Base-by-base conservation (phyloP, 163 green algal species). In the Chloromonas sp. region DNA sequence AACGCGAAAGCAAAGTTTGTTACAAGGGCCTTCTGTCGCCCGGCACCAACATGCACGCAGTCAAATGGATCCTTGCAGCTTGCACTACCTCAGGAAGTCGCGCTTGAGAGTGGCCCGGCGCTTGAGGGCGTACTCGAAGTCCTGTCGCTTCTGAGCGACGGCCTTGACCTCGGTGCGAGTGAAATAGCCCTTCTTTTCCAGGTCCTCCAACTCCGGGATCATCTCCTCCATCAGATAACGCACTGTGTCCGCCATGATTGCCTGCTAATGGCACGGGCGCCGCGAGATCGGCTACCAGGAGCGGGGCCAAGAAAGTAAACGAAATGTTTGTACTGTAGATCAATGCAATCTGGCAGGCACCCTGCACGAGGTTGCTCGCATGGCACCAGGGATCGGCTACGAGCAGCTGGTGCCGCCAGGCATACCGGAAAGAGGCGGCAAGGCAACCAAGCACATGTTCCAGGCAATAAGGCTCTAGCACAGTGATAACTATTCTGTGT, bases 181-280 rank as follows among this genome's bases (percentile, higher is more conserved):
- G 86, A 99, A 99, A 86, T 98, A 97, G 60, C 96, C 93, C 3
- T 93, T 91, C 78, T 92, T 83, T 71, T 98, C 93, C 77, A 98
- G 82, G 82, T 97, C 96, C 87, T 99, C 94, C 87, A 99, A 87
- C 94, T 98, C 96, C 79, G 96, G 96, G 14, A 99, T 87, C 96
- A 98, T 99, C 66, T 94, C 90, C 94, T 99, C 96, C 94, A 99
- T 92, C 15, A 98, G 71, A 14, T 79, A 79, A 14, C 71, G 71
- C 71, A 79, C 71, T 2, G 71, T 79, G 71, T 79, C 71, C 71
- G 71, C 71, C 71, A 79, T 79, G 11, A 14, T 36, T 5, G 5
- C 66, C 11, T 74, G 66, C 66, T 74, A 11, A 5, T 74, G 66
- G 36, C 36, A 36, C 36, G 36, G 36, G 36, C 36, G 36, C 36